Conservation (phyloP, 208 protist species). For the Strigomonas culicis region DNA sequence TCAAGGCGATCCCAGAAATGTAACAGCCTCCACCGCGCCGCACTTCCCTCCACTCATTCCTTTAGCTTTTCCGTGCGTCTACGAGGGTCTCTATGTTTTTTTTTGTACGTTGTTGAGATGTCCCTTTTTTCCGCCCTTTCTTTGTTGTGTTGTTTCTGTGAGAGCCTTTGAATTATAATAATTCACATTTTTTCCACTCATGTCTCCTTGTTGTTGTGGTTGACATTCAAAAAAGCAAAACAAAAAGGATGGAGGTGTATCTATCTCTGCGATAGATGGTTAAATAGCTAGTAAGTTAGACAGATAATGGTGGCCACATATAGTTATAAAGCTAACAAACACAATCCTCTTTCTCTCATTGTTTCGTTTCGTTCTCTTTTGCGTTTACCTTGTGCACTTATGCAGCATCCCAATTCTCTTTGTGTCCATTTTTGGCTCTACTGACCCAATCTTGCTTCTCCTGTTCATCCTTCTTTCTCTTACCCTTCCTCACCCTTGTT, state of each 20-base stretch:
- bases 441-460: background rate
- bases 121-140: background rate
- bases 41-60: background rate
- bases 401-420: no score
- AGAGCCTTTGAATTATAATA: background rate
- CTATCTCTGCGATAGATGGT: background rate
- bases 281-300: background rate
- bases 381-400: no score
- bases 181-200: slow-evolving; percentile 3
- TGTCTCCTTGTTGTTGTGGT: background rate
- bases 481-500: background rate
- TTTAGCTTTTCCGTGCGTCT: background rate
- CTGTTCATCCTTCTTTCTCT: background rate
- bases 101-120: background rate
- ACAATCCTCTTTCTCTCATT: no score
- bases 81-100: no score
- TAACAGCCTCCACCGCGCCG: slow-evolving; percentile 16
- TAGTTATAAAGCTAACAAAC: background rate
- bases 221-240: background rate
- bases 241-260: background rate
- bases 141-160: background rate
- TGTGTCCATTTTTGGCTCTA: background rate
- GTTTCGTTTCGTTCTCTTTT: no score
- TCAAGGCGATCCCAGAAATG: slow-evolving; percentile 88
- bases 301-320: background rate